A percentile compares a stretch with the other conserved stretches of the same genome.
These are phyloP conservation scores for Pythium folliculosum DNA, from an alignment of 352 stramenopile species.

Conservation along the genomic window DNA sequence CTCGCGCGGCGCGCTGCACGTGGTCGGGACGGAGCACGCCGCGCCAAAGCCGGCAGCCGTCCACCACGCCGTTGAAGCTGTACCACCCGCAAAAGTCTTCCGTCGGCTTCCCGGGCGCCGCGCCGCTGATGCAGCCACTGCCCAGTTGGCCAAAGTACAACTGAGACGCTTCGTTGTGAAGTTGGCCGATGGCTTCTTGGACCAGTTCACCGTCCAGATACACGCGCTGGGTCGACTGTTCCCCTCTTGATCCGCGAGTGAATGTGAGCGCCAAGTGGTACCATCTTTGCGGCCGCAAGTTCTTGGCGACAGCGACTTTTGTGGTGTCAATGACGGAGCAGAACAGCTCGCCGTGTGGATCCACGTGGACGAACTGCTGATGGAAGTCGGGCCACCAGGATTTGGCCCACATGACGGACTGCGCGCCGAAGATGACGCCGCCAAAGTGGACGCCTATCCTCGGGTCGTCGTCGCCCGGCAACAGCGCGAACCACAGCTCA, in stretches of 20 bases:
- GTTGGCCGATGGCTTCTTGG: background rate
- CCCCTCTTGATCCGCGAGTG: background rate
- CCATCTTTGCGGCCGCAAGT: conserved; percentile 3
- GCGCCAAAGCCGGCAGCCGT: background rate
- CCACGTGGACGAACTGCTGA: conserved; percentile 20
- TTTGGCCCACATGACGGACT: background rate
- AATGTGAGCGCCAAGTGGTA: conserved; percentile 1
- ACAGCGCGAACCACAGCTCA: conserved; percentile 12
- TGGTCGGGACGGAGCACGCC: background rate
- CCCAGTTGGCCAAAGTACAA: background rate
- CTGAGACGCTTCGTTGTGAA: background rate
- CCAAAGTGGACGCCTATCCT: background rate
- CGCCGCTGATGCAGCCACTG: background rate
- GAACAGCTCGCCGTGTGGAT: conserved; percentile 17
- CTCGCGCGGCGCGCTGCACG: background rate
- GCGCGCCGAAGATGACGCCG: conserved; percentile 4
- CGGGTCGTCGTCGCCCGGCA: background rate
- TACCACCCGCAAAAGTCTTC: conserved; percentile 4
- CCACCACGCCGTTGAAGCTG: conserved; percentile 5
- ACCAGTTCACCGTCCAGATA: conserved; percentile 8
- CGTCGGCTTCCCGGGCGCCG: background rate
- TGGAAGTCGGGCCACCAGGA: background rate
- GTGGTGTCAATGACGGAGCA: conserved; percentile 13
- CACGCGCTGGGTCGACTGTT: background rate
- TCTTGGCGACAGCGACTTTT: background rate